These are phyloP conservation scores for Fusarium nygamai DNA, from an alignment of 2,329 filamentous ascomycete species.

Conservation along the genomic window DNA sequence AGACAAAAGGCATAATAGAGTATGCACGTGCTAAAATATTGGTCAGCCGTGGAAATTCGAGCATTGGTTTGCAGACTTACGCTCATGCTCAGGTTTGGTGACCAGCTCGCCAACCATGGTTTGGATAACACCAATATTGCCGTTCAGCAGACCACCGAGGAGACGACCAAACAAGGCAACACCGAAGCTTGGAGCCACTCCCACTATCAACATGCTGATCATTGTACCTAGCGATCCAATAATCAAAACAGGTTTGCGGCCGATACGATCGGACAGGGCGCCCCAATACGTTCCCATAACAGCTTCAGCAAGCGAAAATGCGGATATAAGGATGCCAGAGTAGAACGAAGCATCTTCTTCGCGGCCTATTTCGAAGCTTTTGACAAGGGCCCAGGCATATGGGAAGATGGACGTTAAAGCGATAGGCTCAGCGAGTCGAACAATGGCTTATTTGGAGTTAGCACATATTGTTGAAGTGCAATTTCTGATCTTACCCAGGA, in stretches of 20 bases:
- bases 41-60: not conserved
- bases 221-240: constrained; percentile 85
- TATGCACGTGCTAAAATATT: constrained; percentile 75
- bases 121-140: constrained; percentile 90
- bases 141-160: constrained; percentile 85
- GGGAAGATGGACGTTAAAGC: constrained; percentile 93
- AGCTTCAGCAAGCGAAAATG: constrained; percentile 85
- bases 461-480: constrained; percentile 56
- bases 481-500: constrained; percentile 72
- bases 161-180: constrained; percentile 80
- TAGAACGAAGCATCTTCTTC: constrained; percentile 85
- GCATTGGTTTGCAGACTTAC: constrained; percentile 61
- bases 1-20: constrained; percentile 93
- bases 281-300: constrained; percentile 92
- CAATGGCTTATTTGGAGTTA: constrained; percentile 72
- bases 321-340: constrained; percentile 86
- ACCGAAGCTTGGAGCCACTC: constrained; percentile 85
- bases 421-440: constrained; percentile 91
- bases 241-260: constrained; percentile 86
- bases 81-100: constrained; percentile 84
- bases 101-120: constrained; percentile 94
- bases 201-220: constrained; percentile 83
- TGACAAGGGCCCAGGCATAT: constrained; percentile 87
- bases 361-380: constrained; percentile 76
- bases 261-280: constrained; percentile 80